These are phyloP conservation scores for Mycena floridula DNA, from an alignment of 768 basidiomycete genomes.

Conservation along the genomic window DNA sequence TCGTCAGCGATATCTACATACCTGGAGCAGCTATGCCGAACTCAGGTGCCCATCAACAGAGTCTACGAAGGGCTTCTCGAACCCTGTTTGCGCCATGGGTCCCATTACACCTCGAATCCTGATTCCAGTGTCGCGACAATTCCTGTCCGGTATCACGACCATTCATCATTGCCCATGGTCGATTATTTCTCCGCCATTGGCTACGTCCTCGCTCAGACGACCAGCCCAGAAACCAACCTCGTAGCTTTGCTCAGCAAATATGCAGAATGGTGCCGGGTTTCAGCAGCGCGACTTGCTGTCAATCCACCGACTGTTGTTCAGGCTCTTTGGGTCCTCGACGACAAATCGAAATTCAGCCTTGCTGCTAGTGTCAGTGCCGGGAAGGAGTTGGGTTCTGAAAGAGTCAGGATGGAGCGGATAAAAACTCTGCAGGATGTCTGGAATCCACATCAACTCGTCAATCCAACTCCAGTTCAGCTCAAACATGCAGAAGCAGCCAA, in stretches of 20 bases:
- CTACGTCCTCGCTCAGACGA: constrained; percentile 7
- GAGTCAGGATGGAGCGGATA: constrained; percentile 1
- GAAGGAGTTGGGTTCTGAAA: constrained; percentile 6
- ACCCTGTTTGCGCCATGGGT: constrained; percentile 1
- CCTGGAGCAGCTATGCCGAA: constrained; percentile 1
- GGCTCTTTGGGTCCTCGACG: constrained; percentile 1
- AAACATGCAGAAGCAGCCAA: constrained; percentile 4
- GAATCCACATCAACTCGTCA: neutral
- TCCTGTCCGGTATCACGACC: constrained; percentile 5
- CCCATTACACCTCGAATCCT: constrained; percentile 1
- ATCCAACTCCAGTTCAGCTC: constrained; percentile 7
- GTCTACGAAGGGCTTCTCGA: constrained; percentile 4
- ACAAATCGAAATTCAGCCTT: constrained; percentile 4
- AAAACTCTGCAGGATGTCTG: constrained; percentile 4
- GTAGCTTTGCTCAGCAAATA: constrained; percentile 4
- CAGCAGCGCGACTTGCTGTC: constrained; percentile 2
- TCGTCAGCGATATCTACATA: constrained; percentile 7
- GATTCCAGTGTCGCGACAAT: neutral
- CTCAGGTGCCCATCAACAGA: neutral
- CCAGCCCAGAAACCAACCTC: neutral
- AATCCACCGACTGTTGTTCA: constrained; percentile 10
- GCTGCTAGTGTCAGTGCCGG: constrained; percentile 7
- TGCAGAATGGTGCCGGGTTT: constrained; percentile 10
- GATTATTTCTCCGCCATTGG: constrained; percentile 10
- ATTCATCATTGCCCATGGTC: neutral